Evolutionary conservation across 2,329 filamentous ascomycete species (phyloP), one percentile per base, ranked within the genome.

Genomic region (Chrysosporium queenslandicum): DNA sequence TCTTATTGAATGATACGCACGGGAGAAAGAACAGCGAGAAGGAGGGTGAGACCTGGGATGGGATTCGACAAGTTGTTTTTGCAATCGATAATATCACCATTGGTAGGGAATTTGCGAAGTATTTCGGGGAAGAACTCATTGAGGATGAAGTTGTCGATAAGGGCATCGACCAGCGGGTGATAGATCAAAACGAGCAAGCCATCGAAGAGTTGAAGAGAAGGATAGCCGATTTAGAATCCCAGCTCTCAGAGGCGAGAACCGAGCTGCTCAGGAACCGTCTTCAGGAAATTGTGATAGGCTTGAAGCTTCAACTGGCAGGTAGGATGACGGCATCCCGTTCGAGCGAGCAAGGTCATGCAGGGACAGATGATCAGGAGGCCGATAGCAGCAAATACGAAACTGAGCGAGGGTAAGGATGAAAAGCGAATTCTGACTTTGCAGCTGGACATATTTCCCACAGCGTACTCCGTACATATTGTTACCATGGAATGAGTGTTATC

Each of bases 41-140:
- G 20, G 20, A 37, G 16, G 32, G 14, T 16, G 50, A 52, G n/a
- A 52, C 18, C 12, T 53, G 52, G 52, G 20, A 27, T 25, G 52
- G 52, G 2, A 49, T 53, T n/a, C 25, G 21, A 27, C 32, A 50
- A 23, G 52, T 53, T n/a, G 37, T 53, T 18, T 53, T 53, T 46
- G 52, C 52, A 6, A 50, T 53, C 16, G 34, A 42, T 32, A 46
- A 53, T 36, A 43, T 43, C 1, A 41, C 39, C 12, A 53, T 27
- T 5, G 52, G 21, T 23, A 34, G 34, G 23, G 27, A 53, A 18
- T 53, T 50, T 43, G 45, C 45, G 4, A 43, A 50, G 32, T 39
- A 45, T 37, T 53, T 53, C 39, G 52, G 46, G 2, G 11, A 50
- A 14, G 46, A 53, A 23, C 37, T 50, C n/a, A 14, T 34, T 14